These are phyloP conservation scores for Fusarium foetens DNA, from an alignment of 2,329 filamentous ascomycete species.

Conservation along the genomic window DNA sequence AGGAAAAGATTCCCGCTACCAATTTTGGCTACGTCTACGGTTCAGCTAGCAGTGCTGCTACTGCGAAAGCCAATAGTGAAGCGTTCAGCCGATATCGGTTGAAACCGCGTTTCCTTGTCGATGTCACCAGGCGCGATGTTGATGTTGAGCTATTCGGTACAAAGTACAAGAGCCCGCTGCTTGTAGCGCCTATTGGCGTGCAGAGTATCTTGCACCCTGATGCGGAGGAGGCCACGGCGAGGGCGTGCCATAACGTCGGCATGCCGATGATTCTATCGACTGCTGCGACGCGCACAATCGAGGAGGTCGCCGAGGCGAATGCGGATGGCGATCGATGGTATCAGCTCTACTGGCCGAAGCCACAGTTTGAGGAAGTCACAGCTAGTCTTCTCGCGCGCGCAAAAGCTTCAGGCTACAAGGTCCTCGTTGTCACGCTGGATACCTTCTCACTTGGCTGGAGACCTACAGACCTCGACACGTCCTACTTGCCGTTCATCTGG, in stretches of 20 bases:
- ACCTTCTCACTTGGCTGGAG: constrained; percentile 77
- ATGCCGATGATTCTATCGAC: constrained; percentile 76
- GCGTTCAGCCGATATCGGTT: constrained; percentile 66
- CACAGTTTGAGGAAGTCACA: constrained; percentile 71
- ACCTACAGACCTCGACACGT: constrained; percentile 72
- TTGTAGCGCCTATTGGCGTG: constrained; percentile 76
- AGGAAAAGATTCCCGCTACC: constrained; percentile 24
- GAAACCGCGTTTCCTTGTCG: constrained; percentile 62
- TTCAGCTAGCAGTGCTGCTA: constrained; percentile 70
- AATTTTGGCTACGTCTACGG: constrained; percentile 69
- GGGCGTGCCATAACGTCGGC: constrained; percentile 67
- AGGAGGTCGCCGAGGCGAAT: constrained; percentile 71
- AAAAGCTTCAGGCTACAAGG: constrained; percentile 68
- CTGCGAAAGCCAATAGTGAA: constrained; percentile 67
- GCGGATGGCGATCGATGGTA: constrained; percentile 72
- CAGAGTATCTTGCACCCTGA: constrained; percentile 74
- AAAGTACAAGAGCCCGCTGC: constrained; percentile 56
- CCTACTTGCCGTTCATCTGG: constrained; percentile 68
- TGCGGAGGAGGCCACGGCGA: constrained; percentile 70
- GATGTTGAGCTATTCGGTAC: constrained; percentile 63
- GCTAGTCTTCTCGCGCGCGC: constrained; percentile 70
- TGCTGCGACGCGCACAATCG: constrained; percentile 70
- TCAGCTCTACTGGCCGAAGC: constrained; percentile 75
- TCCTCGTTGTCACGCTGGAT: constrained; percentile 77
- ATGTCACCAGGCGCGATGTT: constrained; percentile 58